These are phyloP conservation scores for Cucumis melo DNA, from an alignment of 306 rosid species.

Conservation along the genomic window DNA sequence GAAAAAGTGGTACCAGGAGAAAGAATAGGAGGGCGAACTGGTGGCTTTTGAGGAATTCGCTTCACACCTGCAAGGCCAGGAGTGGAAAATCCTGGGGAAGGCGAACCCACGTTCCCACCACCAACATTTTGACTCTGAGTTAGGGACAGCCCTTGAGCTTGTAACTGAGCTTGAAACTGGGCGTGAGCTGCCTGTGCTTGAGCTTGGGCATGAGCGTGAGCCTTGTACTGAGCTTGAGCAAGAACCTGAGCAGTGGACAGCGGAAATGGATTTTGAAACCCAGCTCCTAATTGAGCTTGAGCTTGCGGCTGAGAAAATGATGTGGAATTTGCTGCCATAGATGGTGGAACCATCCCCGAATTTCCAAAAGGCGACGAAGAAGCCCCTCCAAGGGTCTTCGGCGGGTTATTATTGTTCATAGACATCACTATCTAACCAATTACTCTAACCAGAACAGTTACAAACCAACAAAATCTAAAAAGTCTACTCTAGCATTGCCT, in stretches of 20 bases:
- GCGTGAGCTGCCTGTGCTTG: slow-evolving; percentile 64
- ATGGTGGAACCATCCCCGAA: slow-evolving; percentile 44
- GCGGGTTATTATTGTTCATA: slow-evolving; percentile 63
- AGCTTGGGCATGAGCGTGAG: slow-evolving; percentile 64
- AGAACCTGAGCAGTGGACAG: slow-evolving; percentile 85
- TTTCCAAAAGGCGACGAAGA: slow-evolving; percentile 76
- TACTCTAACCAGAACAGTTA: slow-evolving; percentile 10
- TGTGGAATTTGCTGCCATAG: slow-evolving; percentile 44
- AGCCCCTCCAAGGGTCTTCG: slow-evolving; percentile 61
- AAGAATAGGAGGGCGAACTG: slow-evolving; percentile 61
- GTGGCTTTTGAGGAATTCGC: slow-evolving; percentile 70
- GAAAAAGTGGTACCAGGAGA: slow-evolving; percentile 44
- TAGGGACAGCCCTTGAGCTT: slow-evolving; percentile 71
- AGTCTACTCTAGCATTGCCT: not conserved
- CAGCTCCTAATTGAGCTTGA: slow-evolving; percentile 54
- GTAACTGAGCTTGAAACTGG: slow-evolving; percentile 87
- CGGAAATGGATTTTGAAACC: slow-evolving; percentile 72
- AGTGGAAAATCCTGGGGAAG: slow-evolving; percentile 34
- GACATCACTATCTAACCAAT: slow-evolving; percentile 61
- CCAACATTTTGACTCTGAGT: slow-evolving; percentile 50
- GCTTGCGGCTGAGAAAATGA: slow-evolving; percentile 61
- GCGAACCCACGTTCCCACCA: slow-evolving; percentile 44
- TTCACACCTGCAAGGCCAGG: slow-evolving; percentile 42
- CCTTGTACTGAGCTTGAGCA: slow-evolving; percentile 83
- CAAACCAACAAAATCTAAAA: not conserved